Evolutionary conservation across 148 eudicot species (phyloP).

Genomic region (Euryodendron excelsum): DNA sequence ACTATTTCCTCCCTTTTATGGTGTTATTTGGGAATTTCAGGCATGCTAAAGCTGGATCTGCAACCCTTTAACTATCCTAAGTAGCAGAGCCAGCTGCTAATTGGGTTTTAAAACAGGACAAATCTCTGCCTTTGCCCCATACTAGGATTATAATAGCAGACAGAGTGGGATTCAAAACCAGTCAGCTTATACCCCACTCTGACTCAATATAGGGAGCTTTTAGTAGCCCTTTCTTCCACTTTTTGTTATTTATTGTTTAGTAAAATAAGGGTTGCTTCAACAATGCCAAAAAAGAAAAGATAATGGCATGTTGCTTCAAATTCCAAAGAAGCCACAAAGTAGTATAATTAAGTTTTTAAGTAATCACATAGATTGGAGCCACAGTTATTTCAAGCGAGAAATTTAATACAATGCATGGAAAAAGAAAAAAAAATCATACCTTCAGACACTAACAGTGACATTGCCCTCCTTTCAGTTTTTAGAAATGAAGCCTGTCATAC

Average conservation of each 20-base stretch:
- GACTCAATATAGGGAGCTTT: background rate
- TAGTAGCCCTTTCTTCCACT: background rate
- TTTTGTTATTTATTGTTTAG: background rate
- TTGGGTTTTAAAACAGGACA: background rate
- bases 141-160: background rate
- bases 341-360: too few relatives aligned
- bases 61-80: background rate
- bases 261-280: background rate
- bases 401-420: too few relatives aligned
- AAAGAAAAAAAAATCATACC: too few relatives aligned
- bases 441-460: too few relatives aligned
- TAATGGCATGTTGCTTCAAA: too few relatives aligned
- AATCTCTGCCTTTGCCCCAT: too few relatives aligned
- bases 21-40: background rate
- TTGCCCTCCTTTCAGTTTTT: too few relatives aligned
- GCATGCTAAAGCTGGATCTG: background rate
- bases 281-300: too few relatives aligned
- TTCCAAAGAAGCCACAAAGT: too few relatives aligned
- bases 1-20: background rate
- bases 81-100: background rate
- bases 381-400: too few relatives aligned
- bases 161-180: background rate
- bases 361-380: too few relatives aligned
- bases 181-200: background rate
- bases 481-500: too few relatives aligned